A percentile compares a stretch with the other conserved stretches of the same genome.
Conservation (phyloP, 78 protist genomes). For the Tieghemostelium lacteum region DNA sequence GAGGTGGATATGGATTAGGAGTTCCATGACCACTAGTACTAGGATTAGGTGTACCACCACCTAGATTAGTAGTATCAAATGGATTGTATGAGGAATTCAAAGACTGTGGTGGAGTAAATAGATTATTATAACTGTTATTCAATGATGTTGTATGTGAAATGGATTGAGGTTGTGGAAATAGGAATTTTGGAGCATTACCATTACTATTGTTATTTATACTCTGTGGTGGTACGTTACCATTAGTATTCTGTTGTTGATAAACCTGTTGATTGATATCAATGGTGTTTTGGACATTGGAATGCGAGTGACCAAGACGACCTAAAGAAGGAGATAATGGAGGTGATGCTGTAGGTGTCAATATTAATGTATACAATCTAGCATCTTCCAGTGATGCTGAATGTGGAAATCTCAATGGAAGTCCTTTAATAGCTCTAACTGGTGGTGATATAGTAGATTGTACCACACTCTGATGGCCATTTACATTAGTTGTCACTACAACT, state of each 20-base stretch:
- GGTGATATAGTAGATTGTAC: too few relatives aligned
- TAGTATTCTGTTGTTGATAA: background rate
- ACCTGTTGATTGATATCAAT: background rate
- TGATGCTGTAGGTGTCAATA: constrained; percentile 49
- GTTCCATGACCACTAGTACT: background rate
- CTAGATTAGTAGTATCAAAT: constrained; percentile 31
- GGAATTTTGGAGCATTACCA: background rate
- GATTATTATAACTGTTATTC: background rate
- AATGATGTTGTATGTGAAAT: background rate
- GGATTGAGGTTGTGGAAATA: background rate
- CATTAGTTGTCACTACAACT: background rate
- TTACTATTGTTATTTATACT: too few relatives aligned
- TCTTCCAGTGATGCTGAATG: constrained; percentile 77
- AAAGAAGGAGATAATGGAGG: constrained; percentile 64
- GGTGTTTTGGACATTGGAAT: background rate
- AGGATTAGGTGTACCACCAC: background rate
- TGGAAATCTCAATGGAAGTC: constrained; percentile 21
- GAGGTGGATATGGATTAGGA: background rate
- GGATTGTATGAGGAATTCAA: background rate
- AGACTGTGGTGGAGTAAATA: too few relatives aligned
- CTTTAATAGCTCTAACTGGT: background rate
- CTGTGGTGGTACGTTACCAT: background rate
- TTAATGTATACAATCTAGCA: constrained; percentile 47
- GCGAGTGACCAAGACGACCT: constrained; percentile 32
- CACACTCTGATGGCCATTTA: too few relatives aligned